These are phyloP conservation scores for Neopestalotiopsis sp. DNA, from an alignment of 2,329 filamentous ascomycete species.

Conservation along the genomic window DNA sequence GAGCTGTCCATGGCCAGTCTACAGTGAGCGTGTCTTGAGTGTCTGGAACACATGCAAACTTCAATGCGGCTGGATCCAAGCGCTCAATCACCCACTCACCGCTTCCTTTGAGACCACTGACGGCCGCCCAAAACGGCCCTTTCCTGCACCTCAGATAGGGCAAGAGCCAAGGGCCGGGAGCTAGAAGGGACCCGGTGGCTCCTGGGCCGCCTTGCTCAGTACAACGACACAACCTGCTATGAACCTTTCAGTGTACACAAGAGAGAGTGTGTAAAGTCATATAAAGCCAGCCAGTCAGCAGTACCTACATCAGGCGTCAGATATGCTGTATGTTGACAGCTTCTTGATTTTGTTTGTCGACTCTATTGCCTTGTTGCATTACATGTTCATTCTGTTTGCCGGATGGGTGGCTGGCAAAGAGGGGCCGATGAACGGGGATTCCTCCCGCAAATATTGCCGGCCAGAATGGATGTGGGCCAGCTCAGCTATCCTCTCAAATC, in stretches of 20 bases:
- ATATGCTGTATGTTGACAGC: neutral
- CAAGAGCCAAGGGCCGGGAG: neutral
- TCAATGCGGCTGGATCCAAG: no score
- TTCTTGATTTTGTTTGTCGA: neutral
- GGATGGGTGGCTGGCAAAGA: constrained; percentile 8
- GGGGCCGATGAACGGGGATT: constrained; percentile 13
- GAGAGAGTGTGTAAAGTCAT: no score
- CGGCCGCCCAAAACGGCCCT: constrained; percentile 9
- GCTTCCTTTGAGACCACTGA: constrained; percentile 1
- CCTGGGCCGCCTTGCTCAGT: neutral
- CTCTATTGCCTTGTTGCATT: neutral
- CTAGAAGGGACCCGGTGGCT: neutral
- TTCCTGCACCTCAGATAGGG: neutral
- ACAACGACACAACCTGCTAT: no score
- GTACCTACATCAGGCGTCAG: no score
- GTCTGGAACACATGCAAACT: no score
- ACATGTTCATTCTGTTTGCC: neutral
- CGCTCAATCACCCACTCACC: constrained; percentile 1
- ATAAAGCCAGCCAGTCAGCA: no score
- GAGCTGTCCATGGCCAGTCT: neutral
- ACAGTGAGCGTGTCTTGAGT: neutral
- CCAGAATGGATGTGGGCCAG: neutral
- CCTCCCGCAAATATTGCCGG: constrained; percentile 7
- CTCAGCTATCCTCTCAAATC: neutral
- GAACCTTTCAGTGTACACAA: no score